A percentile compares a stretch with the other conserved stretches of the same genome.
phyloP scores from a whole-genome alignment of 2,329 filamentous ascomycete genomes.

The Ascochyta lentis region DNA sequence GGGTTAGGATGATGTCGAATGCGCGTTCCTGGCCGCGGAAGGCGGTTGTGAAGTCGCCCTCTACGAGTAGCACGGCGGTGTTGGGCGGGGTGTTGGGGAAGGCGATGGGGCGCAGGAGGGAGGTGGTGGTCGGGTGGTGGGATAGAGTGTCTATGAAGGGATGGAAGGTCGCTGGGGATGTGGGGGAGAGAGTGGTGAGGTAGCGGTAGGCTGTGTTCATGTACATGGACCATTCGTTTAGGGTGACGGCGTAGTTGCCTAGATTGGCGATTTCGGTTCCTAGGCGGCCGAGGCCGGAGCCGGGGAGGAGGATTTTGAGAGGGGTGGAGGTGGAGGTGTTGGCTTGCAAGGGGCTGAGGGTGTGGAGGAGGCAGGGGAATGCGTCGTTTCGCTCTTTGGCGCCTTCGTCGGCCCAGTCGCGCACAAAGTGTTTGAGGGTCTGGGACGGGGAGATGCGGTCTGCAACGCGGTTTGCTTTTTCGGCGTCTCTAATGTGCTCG shows the following conservation, averaged over 20 bases:
- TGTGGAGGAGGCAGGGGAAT: slow-evolving; percentile 45
- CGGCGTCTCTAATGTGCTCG: slow-evolving; percentile 50
- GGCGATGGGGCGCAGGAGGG: slow-evolving; percentile 56
- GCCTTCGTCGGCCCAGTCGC: slow-evolving; percentile 63
- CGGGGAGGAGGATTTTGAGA: slow-evolving; percentile 58
- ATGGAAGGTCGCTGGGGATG: slow-evolving; percentile 47
- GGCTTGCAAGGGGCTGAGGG: slow-evolving; percentile 20
- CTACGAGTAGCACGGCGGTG: slow-evolving; percentile 55
- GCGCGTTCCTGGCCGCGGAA: slow-evolving; percentile 31
- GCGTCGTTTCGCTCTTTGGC: slow-evolving; percentile 54
- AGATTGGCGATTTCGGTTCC: slow-evolving; percentile 59
- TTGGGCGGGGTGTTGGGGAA: slow-evolving; percentile 53
- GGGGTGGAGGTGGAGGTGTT: neutral
- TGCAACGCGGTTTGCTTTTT: slow-evolving; percentile 42
- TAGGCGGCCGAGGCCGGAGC: slow-evolving; percentile 61
- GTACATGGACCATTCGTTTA: slow-evolving; percentile 66
- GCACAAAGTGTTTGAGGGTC: slow-evolving; percentile 63
- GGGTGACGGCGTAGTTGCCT: slow-evolving; percentile 58
- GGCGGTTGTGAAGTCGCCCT: slow-evolving; percentile 63
- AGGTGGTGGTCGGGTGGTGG: slow-evolving; percentile 58
- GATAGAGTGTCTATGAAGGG: slow-evolving; percentile 65
- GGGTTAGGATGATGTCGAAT: slow-evolving; percentile 61
- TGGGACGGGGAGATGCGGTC: slow-evolving; percentile 61
- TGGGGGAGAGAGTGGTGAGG: slow-evolving; percentile 46
- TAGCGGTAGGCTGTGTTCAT: slow-evolving; percentile 64